Conservation (phyloP, 352 stramenopile genomes). For the Pythium folliculosum region DNA sequence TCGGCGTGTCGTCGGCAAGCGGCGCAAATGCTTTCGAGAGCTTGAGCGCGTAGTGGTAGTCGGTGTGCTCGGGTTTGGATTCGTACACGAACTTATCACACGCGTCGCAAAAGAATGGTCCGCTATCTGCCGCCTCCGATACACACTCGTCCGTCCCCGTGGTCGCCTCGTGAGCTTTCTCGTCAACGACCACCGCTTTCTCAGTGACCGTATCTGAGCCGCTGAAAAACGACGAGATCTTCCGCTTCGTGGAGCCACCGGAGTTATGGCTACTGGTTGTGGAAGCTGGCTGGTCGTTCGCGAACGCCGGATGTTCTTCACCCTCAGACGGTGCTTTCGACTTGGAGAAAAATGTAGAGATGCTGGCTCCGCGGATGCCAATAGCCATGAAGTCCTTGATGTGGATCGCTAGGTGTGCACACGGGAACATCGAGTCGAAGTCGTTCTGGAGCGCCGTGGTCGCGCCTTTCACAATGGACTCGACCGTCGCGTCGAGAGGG, state of each 20-base stretch:
- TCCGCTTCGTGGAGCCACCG: slow-evolving; percentile 32
- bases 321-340: not conserved
- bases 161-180: not conserved
- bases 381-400: slow-evolving; percentile 74
- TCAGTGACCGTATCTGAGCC: not conserved
- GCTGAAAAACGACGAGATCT: slow-evolving; percentile 66
- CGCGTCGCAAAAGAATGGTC: slow-evolving; percentile 27
- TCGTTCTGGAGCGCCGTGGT: slow-evolving; percentile 57
- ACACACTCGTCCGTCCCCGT: not conserved
- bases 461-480: slow-evolving; percentile 53
- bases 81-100: slow-evolving; percentile 36
- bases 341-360: slow-evolving; percentile 75
- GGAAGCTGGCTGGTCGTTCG: slow-evolving; percentile 4
- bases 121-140: not conserved
- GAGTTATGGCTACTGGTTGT: not conserved
- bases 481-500: slow-evolving; percentile 53
- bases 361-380: slow-evolving; percentile 44
- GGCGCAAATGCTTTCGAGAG: slow-evolving; percentile 24
- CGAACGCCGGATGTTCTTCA: slow-evolving; percentile 9
- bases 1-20: not conserved
- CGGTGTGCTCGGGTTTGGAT: slow-evolving; percentile 21
- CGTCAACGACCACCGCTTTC: too few relatives aligned
- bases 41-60: slow-evolving; percentile 30
- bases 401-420: slow-evolving; percentile 53
- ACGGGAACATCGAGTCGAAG: slow-evolving; percentile 58